A percentile compares a stretch with the other conserved stretches of the same genome.
phyloP scores from a whole-genome alignment of 1,284 basidiomycete species.

The Baeospora myosura region DNA sequence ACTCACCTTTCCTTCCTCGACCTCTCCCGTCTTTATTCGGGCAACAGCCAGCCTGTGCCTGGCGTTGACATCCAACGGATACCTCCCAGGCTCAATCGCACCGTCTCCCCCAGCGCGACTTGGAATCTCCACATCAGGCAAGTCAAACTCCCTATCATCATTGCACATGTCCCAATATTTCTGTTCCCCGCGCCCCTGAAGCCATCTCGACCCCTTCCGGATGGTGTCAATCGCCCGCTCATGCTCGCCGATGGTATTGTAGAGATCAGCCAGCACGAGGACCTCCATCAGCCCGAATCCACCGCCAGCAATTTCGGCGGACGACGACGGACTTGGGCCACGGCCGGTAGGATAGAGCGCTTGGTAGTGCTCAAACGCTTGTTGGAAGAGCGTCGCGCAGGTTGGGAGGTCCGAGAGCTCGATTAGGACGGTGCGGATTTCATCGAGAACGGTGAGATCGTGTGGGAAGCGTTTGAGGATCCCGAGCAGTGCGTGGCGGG shows the following conservation, averaged over 20 bases:
- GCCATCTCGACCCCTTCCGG: constrained; percentile 77
- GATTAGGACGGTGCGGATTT: constrained; percentile 74
- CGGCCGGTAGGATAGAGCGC: constrained; percentile 29
- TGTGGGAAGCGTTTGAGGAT: constrained; percentile 76
- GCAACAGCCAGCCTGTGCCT: constrained; percentile 83
- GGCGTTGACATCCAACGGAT: constrained; percentile 73
- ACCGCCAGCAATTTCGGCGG: constrained; percentile 33
- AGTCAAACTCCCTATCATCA: constrained; percentile 87
- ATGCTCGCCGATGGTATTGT: constrained; percentile 66
- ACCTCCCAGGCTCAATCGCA: constrained; percentile 45
- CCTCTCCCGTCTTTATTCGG: constrained; percentile 74
- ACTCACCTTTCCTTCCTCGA: constrained; percentile 75
- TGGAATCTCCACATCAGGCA: constrained; percentile 28
- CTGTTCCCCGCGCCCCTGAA: constrained; percentile 75
- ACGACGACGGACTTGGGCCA: constrained; percentile 24
- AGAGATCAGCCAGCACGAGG: constrained; percentile 78
- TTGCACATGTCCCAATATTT: constrained; percentile 76
- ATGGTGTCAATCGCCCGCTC: constrained; percentile 68
- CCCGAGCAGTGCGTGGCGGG: constrained; percentile 67
- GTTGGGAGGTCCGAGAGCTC: constrained; percentile 58
- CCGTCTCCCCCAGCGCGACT: constrained; percentile 20
- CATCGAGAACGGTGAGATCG: constrained; percentile 74
- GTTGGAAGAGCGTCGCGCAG: constrained; percentile 61
- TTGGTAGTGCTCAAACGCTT: constrained; percentile 46
- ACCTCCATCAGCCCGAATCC: constrained; percentile 59